phyloP scores from a whole-genome alignment of 805 yeast species.

The Kluyveromyces wickerhamii region DNA sequence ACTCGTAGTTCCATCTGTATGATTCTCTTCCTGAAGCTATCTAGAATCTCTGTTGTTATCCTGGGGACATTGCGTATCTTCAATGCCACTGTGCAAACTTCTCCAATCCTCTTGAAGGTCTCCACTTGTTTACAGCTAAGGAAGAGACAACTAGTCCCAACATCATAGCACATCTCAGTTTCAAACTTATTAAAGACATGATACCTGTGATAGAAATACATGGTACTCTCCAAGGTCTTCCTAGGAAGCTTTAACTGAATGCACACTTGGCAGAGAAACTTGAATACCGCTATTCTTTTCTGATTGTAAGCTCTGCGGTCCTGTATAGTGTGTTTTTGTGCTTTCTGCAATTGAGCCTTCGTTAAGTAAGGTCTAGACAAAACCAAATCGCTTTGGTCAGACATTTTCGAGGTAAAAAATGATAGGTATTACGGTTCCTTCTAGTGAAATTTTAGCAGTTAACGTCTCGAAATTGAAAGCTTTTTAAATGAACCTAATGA shows the following conservation, averaged over 20 bases:
- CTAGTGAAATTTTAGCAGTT: too few species aligned
- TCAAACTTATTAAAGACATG: conserved; percentile 58
- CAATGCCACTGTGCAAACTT: conserved; percentile 40
- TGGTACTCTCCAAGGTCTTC: conserved; percentile 58
- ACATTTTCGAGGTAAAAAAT: too few species aligned
- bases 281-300: conserved; percentile 45
- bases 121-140: conserved; percentile 77
- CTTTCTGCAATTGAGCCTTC: conserved; percentile 41
- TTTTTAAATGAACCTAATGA: too few species aligned
- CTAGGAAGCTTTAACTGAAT: conserved; percentile 57
- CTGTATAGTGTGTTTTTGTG: conserved; percentile 45
- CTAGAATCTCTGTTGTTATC: conserved; percentile 33
- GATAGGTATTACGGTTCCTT: too few species aligned
- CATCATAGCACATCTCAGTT: conserved; percentile 44
- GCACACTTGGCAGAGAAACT: conserved; percentile 46
- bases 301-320: conserved; percentile 44
- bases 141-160: conserved; percentile 62
- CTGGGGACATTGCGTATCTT: conserved; percentile 25
- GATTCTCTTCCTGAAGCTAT: conserved; percentile 48
- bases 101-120: conserved; percentile 66
- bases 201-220: conserved; percentile 65
- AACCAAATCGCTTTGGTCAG: conserved; percentile 19
- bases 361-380: conserved; percentile 58
- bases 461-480: too few species aligned
- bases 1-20: conserved; percentile 61